Evolutionary conservation across 805 yeast genomes (phyloP), one percentile per base, ranked within the genome.

Genomic region (Pichia paraexigua): DNA sequence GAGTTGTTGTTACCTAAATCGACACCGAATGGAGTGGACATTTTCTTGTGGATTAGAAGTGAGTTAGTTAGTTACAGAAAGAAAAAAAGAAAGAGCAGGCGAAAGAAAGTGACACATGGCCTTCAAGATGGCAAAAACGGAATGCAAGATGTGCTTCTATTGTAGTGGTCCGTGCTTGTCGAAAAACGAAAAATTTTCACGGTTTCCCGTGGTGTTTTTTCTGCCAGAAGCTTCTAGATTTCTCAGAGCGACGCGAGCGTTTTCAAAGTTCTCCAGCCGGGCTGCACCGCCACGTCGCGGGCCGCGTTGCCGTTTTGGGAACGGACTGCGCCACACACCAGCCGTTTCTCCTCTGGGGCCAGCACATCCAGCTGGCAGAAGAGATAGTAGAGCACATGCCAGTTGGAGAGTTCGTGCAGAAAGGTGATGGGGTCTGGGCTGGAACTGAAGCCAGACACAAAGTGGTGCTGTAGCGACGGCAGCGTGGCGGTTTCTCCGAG

Each of bases 21-120:
- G 72, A 94, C 84, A 77, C 99, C 99, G 67, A 91, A 87, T 73
- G 96, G 96, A 68, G 85, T 79, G 72, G 95, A 87, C 96, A 89
- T 90, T 42, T 55, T 61, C 50, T 4, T 12, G 12, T 27, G 9
- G 11, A 27, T 11, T 27, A 27, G 5, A 24, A 24, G 25, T 24
- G 4, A 24, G 7, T 27, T 27, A 27, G 27, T 25, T 25, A 9
- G 9, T 27, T 27, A 27, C 30, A 27, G 9, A 27, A 27, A 27
- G 12, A 27, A 27, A 27, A 27, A 27, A 10, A 27, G 7, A 24
- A 24, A 4, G 25, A 7, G n/a, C n/a, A n/a, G n/a, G n/a, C n/a
- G n/a, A 7, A 24, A 24, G 25, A 24, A 24, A 24, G 7, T 24
- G 7, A 24, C 25, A 24, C 25, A 32, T 15, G 3, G 10, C 7